Evolutionary conservation across 2,329 filamentous ascomycete species (phyloP), one percentile per base, ranked within the genome.

Genomic region (Dactylonectria estremocensis): DNA sequence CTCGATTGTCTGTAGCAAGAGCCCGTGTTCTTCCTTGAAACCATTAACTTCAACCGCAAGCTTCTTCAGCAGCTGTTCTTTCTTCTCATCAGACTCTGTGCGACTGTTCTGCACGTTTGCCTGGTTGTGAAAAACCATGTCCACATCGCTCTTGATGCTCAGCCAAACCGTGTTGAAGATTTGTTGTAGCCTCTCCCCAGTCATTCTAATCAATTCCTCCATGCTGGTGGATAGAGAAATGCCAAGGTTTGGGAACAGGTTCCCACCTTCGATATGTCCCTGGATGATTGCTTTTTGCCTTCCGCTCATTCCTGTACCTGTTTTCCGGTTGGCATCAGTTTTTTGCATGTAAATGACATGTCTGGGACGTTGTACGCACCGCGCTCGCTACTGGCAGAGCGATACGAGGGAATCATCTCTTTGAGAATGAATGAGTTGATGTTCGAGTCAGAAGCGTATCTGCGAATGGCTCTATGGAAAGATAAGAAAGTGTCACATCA

Each of bases 391-490:
- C 28, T 40, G 1, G 69, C 69, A 3, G 61, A 66, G 1, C 69
- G 55, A 46, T 71, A 71, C 0, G 43, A 5, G 0, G 67, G 69
- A 0, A 71, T 14, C 69, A 71, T 71, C 4, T 71, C 61, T 50
- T 68, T 53, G 1, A 71, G 61, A 1, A 71, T 69, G 24, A 63
- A 71, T 0, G 69, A 71, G 35, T 64, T 69, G 14, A 57, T 60
- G 11, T 71, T 71, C 2, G 67, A 62, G 7, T 71, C 69, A 1
- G 64, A 68, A 2, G 69, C 61, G 28, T 64, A 69, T 28, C 67
- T 48, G 1, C 64, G 67, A 40, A 71, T 64, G 10, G 48, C 18
- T 16, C 69, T 71, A 11, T 4, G 2, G 3, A 31, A 13, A 8
- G 1, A 20, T 68, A 1, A 67, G 52, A 5, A 9, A 37, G 6